These are phyloP conservation scores for Globisporangium megalacanthum DNA, from an alignment of 352 stramenopile species.

Conservation along the genomic window DNA sequence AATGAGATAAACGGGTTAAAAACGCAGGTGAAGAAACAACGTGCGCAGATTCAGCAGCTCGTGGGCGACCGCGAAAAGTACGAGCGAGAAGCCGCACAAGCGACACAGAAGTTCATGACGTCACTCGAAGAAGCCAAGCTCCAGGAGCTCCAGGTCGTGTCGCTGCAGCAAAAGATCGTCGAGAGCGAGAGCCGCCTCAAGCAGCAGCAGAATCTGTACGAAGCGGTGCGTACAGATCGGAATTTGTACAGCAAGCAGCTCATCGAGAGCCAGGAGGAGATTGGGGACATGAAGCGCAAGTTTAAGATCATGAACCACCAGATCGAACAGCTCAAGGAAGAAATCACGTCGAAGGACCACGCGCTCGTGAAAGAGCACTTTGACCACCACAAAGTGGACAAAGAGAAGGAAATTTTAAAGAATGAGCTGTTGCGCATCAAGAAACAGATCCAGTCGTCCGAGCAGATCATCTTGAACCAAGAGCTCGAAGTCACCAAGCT, in stretches of 20 bases:
- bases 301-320: conserved; percentile 97
- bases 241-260: conserved; percentile 97
- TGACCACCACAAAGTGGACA: conserved; percentile 93
- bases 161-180: conserved; percentile 84
- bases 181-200: conserved; percentile 93
- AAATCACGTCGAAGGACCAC: conserved; percentile 93
- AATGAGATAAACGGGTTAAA: conserved; percentile 81
- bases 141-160: conserved; percentile 75
- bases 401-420: conserved; percentile 91
- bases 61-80: conserved; percentile 93
- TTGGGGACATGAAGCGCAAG: conserved; percentile 95
- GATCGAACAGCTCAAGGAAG: conserved; percentile 96
- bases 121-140: conserved; percentile 74
- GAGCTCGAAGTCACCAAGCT: conserved; percentile 93
- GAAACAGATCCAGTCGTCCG: conserved; percentile 81
- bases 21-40: conserved; percentile 79
- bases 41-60: conserved; percentile 89
- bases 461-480: conserved; percentile 93
- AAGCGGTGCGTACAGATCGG: conserved; percentile 90
- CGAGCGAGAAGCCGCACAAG: conserved; percentile 76
- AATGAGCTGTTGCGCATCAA: conserved; percentile 92
- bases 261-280: conserved; percentile 94
- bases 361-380: conserved; percentile 96
- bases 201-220: conserved; percentile 96
- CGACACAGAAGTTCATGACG: conserved; percentile 79